A percentile compares a stretch with the other conserved stretches of the same genome.
Conservation (phyloP, 306 rosid genomes). For the Inga oerstediana region DNA sequence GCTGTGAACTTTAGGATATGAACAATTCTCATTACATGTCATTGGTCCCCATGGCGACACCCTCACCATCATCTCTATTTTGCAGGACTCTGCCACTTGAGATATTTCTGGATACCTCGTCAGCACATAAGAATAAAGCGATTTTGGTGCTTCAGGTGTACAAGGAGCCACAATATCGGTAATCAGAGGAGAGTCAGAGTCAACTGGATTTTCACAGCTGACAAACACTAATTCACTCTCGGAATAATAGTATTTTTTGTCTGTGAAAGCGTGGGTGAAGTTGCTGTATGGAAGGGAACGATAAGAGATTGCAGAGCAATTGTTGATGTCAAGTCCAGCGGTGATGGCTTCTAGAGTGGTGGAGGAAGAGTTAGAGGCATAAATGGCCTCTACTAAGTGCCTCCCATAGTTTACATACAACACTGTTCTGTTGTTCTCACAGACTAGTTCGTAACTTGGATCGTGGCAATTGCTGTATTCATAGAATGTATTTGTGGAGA, state of each 20-base stretch:
- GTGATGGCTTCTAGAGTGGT: neutral
- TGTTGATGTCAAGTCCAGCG: neutral
- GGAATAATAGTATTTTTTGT: no score
- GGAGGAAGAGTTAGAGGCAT: neutral
- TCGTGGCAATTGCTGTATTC: neutral
- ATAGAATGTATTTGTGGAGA: neutral
- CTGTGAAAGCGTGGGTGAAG: neutral
- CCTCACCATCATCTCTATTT: neutral
- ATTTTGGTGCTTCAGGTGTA: neutral
- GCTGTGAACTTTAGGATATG: neutral
- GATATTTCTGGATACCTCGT: fast-evolving
- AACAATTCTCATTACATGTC: neutral
- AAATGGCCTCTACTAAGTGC: neutral
- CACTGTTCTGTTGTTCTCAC: neutral
- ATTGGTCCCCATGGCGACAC: neutral
- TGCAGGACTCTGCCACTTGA: neutral
- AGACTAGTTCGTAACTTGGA: neutral
- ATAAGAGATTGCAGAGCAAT: neutral
- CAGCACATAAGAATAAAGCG: neutral
- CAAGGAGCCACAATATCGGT: neutral
- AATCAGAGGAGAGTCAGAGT: neutral
- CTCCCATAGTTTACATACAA: neutral
- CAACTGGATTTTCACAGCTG: constrained; percentile 2
- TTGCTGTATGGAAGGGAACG: neutral
- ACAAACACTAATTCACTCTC: no score